Evolutionary conservation across 192 early-diverging fungal species (phyloP).

Genomic region (Backusella liffmaniae): DNA sequence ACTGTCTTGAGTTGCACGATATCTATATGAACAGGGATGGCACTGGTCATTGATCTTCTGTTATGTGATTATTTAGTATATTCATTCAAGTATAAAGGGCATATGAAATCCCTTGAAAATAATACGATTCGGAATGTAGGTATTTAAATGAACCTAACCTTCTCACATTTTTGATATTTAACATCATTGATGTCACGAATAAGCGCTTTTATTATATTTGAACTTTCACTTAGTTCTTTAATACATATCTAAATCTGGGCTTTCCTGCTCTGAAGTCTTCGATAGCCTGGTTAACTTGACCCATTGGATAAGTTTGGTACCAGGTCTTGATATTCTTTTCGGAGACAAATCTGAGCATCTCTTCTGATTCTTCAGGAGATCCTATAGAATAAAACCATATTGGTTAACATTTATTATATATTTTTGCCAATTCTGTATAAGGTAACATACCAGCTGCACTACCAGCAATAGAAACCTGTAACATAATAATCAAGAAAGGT

Average conservation of each 20-base stretch:
- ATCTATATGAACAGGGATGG: too few species aligned
- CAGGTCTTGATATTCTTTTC: constrained; percentile 54
- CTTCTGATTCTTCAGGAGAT: constrained; percentile 44
- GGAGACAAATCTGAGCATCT: constrained; percentile 60
- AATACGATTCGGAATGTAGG: too few species aligned
- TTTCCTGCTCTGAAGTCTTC: constrained; percentile 58
- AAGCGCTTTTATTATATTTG: background rate
- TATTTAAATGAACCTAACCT: too few species aligned
- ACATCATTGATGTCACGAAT: background rate
- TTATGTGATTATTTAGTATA: too few species aligned
- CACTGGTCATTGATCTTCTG: too few species aligned
- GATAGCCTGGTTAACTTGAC: constrained; percentile 62
- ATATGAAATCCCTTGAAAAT: too few species aligned
- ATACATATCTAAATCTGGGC: constrained; percentile 69
- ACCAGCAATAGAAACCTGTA: constrained; percentile 52
- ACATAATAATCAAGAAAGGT: constrained; percentile 47
- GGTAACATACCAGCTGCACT: constrained; percentile 57
- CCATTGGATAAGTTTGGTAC: constrained; percentile 58
- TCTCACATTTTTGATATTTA: too few species aligned
- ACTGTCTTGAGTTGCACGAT: too few species aligned
- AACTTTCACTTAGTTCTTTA: constrained; percentile 49
- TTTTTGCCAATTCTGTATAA: background rate
- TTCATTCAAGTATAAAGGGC: too few species aligned
- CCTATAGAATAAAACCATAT: constrained; percentile 42
- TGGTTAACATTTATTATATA: background rate